Evolutionary conservation across 495 filamentous ascomycete genomes (phyloP).

Genomic region (Xylaria acuta): DNA sequence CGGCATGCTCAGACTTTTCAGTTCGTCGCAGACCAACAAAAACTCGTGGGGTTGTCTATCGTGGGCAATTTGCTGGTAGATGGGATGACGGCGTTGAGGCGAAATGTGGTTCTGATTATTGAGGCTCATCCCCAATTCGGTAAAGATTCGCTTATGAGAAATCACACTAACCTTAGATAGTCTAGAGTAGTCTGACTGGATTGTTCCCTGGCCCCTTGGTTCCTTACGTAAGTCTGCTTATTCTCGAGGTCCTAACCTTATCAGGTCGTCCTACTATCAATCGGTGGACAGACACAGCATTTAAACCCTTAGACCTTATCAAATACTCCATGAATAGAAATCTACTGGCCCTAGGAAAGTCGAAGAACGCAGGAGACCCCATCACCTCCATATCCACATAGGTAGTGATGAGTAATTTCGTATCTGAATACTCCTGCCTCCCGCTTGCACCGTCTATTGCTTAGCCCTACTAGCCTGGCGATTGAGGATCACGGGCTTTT

Average conservation of each 20-base stretch:
- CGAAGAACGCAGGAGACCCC: not conserved
- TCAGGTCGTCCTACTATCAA: not conserved
- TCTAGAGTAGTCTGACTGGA: not conserved
- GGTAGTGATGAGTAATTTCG: too few relatives aligned
- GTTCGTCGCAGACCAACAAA: not conserved
- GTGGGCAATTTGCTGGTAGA: not conserved
- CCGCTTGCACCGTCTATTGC: too few relatives aligned
- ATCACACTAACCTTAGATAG: not conserved
- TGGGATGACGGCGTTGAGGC: not conserved
- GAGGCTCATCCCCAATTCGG: slow-evolving; percentile 2
- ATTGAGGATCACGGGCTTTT: too few relatives aligned
- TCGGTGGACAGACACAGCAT: too few relatives aligned
- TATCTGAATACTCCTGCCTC: not conserved
- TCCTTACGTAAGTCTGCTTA: not conserved
- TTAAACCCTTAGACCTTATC: not conserved
- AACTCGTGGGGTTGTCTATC: not conserved
- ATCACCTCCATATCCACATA: too few relatives aligned
- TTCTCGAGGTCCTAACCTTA: not conserved
- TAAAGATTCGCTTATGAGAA: not conserved
- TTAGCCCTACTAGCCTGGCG: too few relatives aligned
- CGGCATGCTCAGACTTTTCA: slow-evolving; percentile 24
- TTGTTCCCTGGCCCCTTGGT: not conserved
- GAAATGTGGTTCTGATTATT: not conserved
- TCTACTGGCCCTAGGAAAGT: not conserved
- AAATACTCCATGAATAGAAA: not conserved